Percentiles rank a stretch among this genome's conserved stretches.
These are phyloP conservation scores for Dysphania ambrosioides DNA, from an alignment of 148 eudicot species.

Conservation along the genomic window DNA sequence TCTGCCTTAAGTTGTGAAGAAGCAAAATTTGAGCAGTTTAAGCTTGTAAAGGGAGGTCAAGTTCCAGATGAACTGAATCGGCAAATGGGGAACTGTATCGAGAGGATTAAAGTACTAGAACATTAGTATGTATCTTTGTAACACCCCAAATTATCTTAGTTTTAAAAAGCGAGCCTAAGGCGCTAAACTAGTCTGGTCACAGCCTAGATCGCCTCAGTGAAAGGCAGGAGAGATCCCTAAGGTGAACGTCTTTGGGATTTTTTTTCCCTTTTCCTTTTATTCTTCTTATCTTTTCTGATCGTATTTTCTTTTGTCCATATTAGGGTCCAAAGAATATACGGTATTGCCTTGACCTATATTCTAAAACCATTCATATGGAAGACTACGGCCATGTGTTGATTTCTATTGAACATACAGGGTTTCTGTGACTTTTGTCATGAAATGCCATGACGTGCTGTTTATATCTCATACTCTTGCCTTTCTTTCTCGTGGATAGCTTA, in stretches of 20 bases:
- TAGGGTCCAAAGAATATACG: no score
- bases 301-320: no score
- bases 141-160: no score
- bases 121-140: constrained; percentile 21
- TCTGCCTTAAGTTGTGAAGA: constrained; percentile 84
- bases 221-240: no score
- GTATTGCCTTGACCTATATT: not conserved
- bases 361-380: no score
- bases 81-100: constrained; percentile 66
- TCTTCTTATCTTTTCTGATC: no score
- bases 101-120: constrained; percentile 61
- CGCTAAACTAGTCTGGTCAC: no score
- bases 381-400: not conserved
- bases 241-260: no score
- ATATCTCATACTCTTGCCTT: not conserved
- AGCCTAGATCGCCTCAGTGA: no score
- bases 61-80: constrained; percentile 44
- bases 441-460: not conserved
- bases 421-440: not conserved
- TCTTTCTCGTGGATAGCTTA: not conserved
- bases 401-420: not conserved
- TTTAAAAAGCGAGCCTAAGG: no score
- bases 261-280: no score
- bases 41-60: constrained; percentile 51
- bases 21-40: constrained; percentile 75